Conservation (phyloP, 164 flowering plant genomes). For the Tetrastigma voinierianum region DNA sequence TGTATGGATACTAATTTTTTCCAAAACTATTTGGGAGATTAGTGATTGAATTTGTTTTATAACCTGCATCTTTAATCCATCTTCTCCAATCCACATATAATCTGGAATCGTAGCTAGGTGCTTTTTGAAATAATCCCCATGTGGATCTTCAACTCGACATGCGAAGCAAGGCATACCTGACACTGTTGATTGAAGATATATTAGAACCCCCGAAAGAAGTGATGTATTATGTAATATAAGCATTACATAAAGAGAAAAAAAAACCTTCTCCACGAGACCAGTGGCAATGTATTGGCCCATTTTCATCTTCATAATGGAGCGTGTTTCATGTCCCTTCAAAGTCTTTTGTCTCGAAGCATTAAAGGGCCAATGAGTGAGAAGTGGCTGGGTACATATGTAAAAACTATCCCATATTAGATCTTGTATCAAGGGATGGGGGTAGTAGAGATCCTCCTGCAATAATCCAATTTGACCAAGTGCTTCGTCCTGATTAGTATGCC, state of each 20-base stretch:
- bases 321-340: constrained; percentile 33
- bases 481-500: too few relatives aligned
- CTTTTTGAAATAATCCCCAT: constrained; percentile 43
- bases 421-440: constrained; percentile 38
- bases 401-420: constrained; percentile 45
- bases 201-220: not conserved
- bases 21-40: too few relatives aligned
- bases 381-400: constrained; percentile 31
- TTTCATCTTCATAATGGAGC: constrained; percentile 50
- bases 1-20: not conserved
- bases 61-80: constrained; percentile 53
- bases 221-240: too few relatives aligned
- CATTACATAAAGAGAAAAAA: too few relatives aligned
- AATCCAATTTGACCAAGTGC: not conserved
- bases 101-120: constrained; percentile 55
- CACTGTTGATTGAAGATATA: constrained; percentile 2
- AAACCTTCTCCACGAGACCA: constrained; percentile 36
- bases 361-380: constrained; percentile 41
- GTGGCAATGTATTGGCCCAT: constrained; percentile 42
- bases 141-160: constrained; percentile 56
- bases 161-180: constrained; percentile 55
- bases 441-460: constrained; percentile 40
- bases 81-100: constrained; percentile 51
- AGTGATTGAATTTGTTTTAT: not conserved
- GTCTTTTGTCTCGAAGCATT: constrained; percentile 43